Evolutionary conservation across 176 grass and related monocot genomes (phyloP), one percentile per base, ranked within the genome.

Genomic region (Oryza brachyantha): DNA sequence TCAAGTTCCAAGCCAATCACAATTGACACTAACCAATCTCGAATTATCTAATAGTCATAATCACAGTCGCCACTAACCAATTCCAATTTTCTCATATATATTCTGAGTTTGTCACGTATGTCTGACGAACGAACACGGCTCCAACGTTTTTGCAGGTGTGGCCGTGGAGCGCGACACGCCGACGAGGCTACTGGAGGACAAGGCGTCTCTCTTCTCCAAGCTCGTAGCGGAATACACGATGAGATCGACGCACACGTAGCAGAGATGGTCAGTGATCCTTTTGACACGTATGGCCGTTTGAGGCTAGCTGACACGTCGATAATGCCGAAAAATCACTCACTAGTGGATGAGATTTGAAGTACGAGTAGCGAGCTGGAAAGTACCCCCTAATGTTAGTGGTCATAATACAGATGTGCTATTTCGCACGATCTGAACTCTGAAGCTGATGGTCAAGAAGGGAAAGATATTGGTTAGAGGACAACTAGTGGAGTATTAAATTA

Each of bases 161-260:
- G 86, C 81, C 14, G 89, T 88, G 75, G 94, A 94, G 81, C 76
- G 70, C 72, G 89, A 86, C 72, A 84, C 88, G 50, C 94, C 87
- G 29, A 46, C 28, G 13, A 90, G 31, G 66, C 86, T 94, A 67
- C 71, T 94, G 68, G 79, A 90, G 74, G 60, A 92, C 77, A 88
- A 68, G 77, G 83, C 82, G 9, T 94, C 94, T 28, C 68, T 94
- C 13, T 97, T 97, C 60, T 74, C 91, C 2, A 87, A 97, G 87
- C 94, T 97, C 16, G 89, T 97, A 11, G 74, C 81, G 3, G 87
- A 97, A 72, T 90, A 94, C 72, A 90, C 76, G 8, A 88, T 81
- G 77, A 86, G 87, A 35, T 92, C 89, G 19, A 83, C 74, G 77
- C 86, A 81, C 73, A 82, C 61, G 38, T 88, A 86, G 83, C 50